Evolutionary conservation across 768 basidiomycete genomes (phyloP), one percentile per base, ranked within the genome.

Genomic region (Lentinula boryana): DNA sequence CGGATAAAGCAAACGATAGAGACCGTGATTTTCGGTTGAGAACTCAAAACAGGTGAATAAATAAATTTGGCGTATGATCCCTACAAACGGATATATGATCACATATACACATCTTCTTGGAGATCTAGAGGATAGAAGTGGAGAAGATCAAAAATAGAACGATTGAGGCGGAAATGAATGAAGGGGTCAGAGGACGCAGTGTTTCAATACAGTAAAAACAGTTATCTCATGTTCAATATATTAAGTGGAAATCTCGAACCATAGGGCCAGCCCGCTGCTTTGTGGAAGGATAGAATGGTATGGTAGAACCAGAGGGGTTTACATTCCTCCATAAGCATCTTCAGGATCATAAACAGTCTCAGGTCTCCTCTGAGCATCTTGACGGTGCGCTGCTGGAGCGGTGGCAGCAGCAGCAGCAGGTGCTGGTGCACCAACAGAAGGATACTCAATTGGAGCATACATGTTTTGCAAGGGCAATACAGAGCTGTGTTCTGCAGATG

Each of bases 291-390:
- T 38, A 38, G 13, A 44, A 44, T 27, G 46, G 21, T 21, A 5
- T 18, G 7, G 18, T 8, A 38, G 12, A 18, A 18, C 18, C 46
- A 40, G 33, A 41, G 23, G 15, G 4, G 35, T 49, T 79, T 73
- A 89, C 69, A 89, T 81, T 33, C 87, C 88, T 27, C 80, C 85
- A 64, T 90, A 90, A 50, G 84, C 86, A 63, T 90, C 88, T 32
- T 84, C 83, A 36, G 81, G 80, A 64, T 85, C 79, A 64, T 88
- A 89, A 58, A 83, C 72, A 12, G 84, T 84, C 21, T 74, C 70
- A 12, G 82, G 82, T 54, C 83, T 74, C 68, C 74, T 74, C n/a
- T 33, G 49, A 1, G 27, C 4, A 50, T 71, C 68, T 56, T 16
- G 16, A 8, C 0, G 10, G 35, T 61, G 50, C 55, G 51, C 62